Evolutionary conservation across 2,329 filamentous ascomycete species (phyloP).

Genomic region (Penicillium hordei): DNA sequence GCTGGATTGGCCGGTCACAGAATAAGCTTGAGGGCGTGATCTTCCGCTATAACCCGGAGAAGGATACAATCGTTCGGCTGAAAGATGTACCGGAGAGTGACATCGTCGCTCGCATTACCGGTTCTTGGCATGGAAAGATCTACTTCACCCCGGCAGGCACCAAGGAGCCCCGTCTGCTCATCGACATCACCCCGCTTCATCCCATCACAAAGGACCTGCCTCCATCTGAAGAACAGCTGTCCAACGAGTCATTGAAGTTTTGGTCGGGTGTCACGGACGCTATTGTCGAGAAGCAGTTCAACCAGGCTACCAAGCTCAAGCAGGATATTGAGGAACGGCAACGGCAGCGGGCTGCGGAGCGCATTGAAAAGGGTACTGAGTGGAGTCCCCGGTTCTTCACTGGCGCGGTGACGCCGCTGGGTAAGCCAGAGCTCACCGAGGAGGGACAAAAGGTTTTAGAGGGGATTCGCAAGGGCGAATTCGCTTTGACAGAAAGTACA

Average conservation of each 20-base stretch:
- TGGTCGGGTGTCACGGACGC: slow-evolving; percentile 87
- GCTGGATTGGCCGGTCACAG: slow-evolving; percentile 87
- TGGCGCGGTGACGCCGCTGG: slow-evolving; percentile 57
- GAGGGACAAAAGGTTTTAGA: slow-evolving; percentile 61
- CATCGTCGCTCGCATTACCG: slow-evolving; percentile 76
- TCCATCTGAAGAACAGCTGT: slow-evolving; percentile 72
- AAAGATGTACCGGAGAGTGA: slow-evolving; percentile 85
- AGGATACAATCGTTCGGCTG: slow-evolving; percentile 75
- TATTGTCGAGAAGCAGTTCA: slow-evolving; percentile 79
- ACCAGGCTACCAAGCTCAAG: slow-evolving; percentile 81
- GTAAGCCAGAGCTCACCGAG: slow-evolving; percentile 62
- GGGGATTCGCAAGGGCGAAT: slow-evolving; percentile 55
- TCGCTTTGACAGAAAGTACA: slow-evolving; percentile 46
- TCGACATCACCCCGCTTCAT: slow-evolving; percentile 81
- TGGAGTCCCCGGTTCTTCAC: slow-evolving; percentile 92
- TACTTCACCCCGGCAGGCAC: slow-evolving; percentile 56
- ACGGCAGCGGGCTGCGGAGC: slow-evolving; percentile 76
- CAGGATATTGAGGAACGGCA: slow-evolving; percentile 89
- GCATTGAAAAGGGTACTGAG: slow-evolving; percentile 66
- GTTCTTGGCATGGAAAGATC: slow-evolving; percentile 76
- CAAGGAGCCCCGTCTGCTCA: slow-evolving; percentile 65
- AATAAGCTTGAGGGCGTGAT: slow-evolving; percentile 90
- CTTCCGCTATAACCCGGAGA: slow-evolving; percentile 85
- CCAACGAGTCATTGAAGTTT: slow-evolving; percentile 84
- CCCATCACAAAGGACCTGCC: slow-evolving; percentile 79